phyloP scores from a whole-genome alignment of 352 stramenopile species.

The Nothophytophthora sp. region DNA sequence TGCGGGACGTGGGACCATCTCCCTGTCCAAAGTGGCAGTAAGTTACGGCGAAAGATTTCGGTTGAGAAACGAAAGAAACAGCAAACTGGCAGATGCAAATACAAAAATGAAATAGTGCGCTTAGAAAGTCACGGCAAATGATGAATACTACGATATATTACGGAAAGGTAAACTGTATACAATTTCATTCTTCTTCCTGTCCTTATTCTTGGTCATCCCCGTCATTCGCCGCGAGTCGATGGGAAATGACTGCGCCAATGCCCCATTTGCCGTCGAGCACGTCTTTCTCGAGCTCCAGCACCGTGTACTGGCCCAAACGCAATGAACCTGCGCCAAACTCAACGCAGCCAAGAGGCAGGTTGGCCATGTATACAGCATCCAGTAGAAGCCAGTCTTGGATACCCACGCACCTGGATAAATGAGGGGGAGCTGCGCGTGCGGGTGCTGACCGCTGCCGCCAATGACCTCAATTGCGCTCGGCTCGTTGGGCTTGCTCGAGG shows the following conservation, averaged over 20 bases:
- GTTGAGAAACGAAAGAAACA: not conserved
- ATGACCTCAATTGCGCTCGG: slow-evolving; percentile 52
- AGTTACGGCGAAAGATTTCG: not conserved
- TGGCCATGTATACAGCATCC: not conserved
- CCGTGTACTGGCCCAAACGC: slow-evolving; percentile 67
- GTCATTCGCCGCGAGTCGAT: slow-evolving; percentile 37
- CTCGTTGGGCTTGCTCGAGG: slow-evolving; percentile 20
- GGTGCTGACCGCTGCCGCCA: slow-evolving; percentile 48
- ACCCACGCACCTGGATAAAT: slow-evolving; percentile 57
- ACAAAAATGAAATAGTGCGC: slow-evolving; percentile 1
- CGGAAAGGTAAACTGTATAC: not conserved
- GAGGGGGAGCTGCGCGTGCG: slow-evolving; percentile 41
- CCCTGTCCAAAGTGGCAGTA: not conserved
- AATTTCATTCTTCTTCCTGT: slow-evolving; percentile 8
- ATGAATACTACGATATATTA: slow-evolving; percentile 7
- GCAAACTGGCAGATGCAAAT: not conserved
- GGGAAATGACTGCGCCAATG: slow-evolving; percentile 43
- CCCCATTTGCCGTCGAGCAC: slow-evolving; percentile 48
- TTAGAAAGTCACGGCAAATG: no score
- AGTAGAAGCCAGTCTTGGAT: not conserved
- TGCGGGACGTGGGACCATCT: no score
- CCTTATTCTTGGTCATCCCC: slow-evolving; percentile 5
- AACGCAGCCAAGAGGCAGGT: slow-evolving; percentile 1
- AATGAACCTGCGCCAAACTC: slow-evolving; percentile 48
- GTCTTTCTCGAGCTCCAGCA: slow-evolving; percentile 68